Evolutionary conservation across 2,329 filamentous ascomycete species (phyloP).

Genomic region (Fusarium sp.): DNA sequence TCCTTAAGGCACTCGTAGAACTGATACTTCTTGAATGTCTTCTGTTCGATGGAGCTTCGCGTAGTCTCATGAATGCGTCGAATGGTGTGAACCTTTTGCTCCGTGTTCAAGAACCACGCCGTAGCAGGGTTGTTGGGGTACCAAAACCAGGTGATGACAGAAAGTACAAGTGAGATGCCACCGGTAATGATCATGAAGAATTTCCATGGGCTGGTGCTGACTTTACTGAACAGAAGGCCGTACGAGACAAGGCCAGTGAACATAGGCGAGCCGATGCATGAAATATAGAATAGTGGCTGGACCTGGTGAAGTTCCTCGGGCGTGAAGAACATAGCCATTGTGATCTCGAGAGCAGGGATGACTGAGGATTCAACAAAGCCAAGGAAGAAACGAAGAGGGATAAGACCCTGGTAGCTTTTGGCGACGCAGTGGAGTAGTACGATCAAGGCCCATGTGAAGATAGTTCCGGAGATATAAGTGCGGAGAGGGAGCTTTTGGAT

Average conservation of each 20-base stretch:
- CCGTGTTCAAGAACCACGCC: constrained; percentile 7
- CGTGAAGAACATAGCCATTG: constrained; percentile 9
- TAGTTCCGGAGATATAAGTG: background rate
- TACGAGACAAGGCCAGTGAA: constrained; percentile 4
- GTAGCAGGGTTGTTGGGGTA: constrained; percentile 9
- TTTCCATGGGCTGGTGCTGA: constrained; percentile 7
- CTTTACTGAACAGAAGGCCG: background rate
- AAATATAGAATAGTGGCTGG: constrained; percentile 6
- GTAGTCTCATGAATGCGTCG: background rate
- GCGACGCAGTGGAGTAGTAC: constrained; percentile 5
- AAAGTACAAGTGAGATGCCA: background rate
- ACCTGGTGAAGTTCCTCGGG: constrained; percentile 10
- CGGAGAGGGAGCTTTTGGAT: constrained; percentile 1
- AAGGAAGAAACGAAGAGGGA: constrained; percentile 8
- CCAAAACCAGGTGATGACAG: constrained; percentile 5
- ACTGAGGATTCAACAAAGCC: constrained; percentile 6
- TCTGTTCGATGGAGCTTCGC: constrained; percentile 5
- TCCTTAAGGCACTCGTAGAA: constrained; percentile 2
- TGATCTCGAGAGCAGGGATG: constrained; percentile 5
- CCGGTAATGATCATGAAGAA: constrained; percentile 13
- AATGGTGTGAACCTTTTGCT: constrained; percentile 7
- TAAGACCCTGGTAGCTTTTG: background rate
- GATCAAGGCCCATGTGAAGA: constrained; percentile 2
- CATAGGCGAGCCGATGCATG: constrained; percentile 9
- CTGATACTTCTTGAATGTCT: constrained; percentile 9